These are phyloP conservation scores for Phellopilus nigrolimitatus DNA, from an alignment of 1,284 basidiomycete genomes.

Conservation along the genomic window DNA sequence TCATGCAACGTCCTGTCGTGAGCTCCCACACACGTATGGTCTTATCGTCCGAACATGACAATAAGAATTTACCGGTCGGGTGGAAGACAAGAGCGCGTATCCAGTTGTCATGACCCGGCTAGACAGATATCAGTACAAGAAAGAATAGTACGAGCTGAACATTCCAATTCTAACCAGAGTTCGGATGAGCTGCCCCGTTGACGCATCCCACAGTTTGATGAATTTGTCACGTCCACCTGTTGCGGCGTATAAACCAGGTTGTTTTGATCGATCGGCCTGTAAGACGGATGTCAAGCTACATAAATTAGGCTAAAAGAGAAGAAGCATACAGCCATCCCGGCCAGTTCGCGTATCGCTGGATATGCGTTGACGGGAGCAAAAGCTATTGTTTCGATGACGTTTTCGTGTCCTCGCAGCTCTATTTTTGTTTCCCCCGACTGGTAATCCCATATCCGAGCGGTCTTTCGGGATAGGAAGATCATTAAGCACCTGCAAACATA, in stretches of 20 bases:
- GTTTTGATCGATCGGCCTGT: conserved; percentile 26
- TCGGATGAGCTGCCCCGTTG: conserved; percentile 61
- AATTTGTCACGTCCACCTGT: conserved; percentile 72
- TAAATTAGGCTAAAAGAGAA: neutral
- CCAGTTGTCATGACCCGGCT: conserved; percentile 70
- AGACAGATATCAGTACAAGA: conserved; percentile 6
- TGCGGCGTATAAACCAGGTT: conserved; percentile 50
- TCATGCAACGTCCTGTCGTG: conserved; percentile 57
- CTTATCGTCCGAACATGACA: conserved; percentile 75
- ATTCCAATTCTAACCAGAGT: conserved; percentile 45
- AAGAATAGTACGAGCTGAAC: neutral
- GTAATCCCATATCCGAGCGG: conserved; percentile 60
- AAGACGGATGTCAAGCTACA: conserved; percentile 25
- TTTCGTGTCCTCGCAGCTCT: conserved; percentile 71
- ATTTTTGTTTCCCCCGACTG: conserved; percentile 58
- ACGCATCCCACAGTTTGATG: conserved; percentile 68
- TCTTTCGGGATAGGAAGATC: conserved; percentile 37
- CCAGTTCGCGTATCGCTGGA: conserved; percentile 54
- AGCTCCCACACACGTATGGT: conserved; percentile 77
- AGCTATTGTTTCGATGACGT: conserved; percentile 65
- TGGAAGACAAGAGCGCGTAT: conserved; percentile 66
- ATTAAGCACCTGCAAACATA: conserved; percentile 27
- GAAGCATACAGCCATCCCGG: conserved; percentile 41
- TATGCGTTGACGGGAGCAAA: conserved; percentile 59
- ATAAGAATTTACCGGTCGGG: conserved; percentile 65